These are phyloP conservation scores for Anthostomella pinea DNA, from an alignment of 2,329 filamentous ascomycete species.

Conservation along the genomic window DNA sequence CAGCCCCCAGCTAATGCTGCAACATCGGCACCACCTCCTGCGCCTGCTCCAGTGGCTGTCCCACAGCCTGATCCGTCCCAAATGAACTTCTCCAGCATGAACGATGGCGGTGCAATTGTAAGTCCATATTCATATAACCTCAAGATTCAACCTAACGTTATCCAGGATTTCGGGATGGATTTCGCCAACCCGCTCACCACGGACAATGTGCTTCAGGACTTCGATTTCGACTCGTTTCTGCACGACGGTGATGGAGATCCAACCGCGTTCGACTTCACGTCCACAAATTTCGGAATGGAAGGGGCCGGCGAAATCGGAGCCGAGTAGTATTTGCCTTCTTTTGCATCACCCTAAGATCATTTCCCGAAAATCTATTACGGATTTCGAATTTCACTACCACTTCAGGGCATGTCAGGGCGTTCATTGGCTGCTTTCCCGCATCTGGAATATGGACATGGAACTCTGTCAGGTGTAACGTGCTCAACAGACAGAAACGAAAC, in stretches of 20 bases:
- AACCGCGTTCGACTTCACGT: slow-evolving; percentile 53
- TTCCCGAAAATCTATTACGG: not conserved
- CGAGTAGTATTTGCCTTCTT: slow-evolving; percentile 39
- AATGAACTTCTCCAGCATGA: slow-evolving; percentile 44
- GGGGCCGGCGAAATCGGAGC: slow-evolving; percentile 54
- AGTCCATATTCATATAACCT: slow-evolving; percentile 19
- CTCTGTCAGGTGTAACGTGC: slow-evolving; percentile 22
- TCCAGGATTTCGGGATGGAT: slow-evolving; percentile 49
- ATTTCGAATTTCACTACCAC: slow-evolving; percentile 4
- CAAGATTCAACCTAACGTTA: slow-evolving; percentile 17
- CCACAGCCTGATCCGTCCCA: slow-evolving; percentile 50
- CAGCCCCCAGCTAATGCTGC: slow-evolving; percentile 42
- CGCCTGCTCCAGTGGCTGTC: slow-evolving; percentile 42
- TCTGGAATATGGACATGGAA: slow-evolving; percentile 27
- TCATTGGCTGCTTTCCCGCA: slow-evolving; percentile 31
- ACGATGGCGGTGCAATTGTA: slow-evolving; percentile 43
- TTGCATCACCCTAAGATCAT: slow-evolving; percentile 2
- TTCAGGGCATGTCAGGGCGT: slow-evolving; percentile 32
- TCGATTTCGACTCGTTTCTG: slow-evolving; percentile 67
- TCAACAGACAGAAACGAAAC: slow-evolving; percentile 28
- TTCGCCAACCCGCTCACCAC: slow-evolving; percentile 54
- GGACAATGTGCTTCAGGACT: slow-evolving; percentile 61
- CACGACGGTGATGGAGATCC: slow-evolving; percentile 53
- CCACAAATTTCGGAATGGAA: slow-evolving; percentile 53
- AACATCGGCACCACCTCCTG: slow-evolving; percentile 41